Conservation (phyloP, 176 grass and related monocot species). For the barley (Hordeum vulgare) region DNA sequence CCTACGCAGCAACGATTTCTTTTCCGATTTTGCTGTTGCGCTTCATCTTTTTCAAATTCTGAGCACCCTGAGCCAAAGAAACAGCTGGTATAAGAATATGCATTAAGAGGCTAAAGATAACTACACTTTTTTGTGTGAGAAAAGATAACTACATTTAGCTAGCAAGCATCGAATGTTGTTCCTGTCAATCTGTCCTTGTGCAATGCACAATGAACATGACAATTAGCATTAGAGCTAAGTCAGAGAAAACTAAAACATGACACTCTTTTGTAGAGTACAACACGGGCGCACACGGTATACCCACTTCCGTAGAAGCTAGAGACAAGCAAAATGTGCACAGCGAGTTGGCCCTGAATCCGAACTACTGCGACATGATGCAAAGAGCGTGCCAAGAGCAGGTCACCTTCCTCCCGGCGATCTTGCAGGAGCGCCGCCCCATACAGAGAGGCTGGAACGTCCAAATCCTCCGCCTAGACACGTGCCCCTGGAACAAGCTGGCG, state of each 20-base stretch:
- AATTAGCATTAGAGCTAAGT: neutral
- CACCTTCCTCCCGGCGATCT: slow-evolving; percentile 99
- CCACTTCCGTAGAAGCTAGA: neutral
- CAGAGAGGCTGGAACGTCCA: slow-evolving; percentile 65
- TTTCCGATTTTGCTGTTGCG: slow-evolving; percentile 96
- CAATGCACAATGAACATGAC: neutral
- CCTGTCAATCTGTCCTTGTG: neutral
- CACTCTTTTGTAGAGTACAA: neutral
- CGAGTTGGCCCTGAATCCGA: neutral
- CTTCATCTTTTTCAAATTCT: slow-evolving; percentile 98
- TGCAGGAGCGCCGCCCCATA: slow-evolving; percentile 94
- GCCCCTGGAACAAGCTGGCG: neutral
- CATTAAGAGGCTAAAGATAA: neutral
- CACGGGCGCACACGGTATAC: neutral
- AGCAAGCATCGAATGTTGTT: neutral
- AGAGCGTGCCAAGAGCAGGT: neutral
- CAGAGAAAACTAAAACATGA: neutral
- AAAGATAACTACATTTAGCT: slow-evolving; percentile 8
- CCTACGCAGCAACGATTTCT: slow-evolving; percentile 90
- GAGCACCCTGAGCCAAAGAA: slow-evolving; percentile 60
- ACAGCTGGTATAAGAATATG: slow-evolving; percentile 2
- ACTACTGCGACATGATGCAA: neutral
- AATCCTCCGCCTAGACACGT: slow-evolving; percentile 41
- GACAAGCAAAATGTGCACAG: neutral
- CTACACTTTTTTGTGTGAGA: neutral